Evolutionary conservation across 345 rosid genomes (phyloP), one percentile per base, ranked within the genome.

Genomic region (Clarkia xantiana): DNA sequence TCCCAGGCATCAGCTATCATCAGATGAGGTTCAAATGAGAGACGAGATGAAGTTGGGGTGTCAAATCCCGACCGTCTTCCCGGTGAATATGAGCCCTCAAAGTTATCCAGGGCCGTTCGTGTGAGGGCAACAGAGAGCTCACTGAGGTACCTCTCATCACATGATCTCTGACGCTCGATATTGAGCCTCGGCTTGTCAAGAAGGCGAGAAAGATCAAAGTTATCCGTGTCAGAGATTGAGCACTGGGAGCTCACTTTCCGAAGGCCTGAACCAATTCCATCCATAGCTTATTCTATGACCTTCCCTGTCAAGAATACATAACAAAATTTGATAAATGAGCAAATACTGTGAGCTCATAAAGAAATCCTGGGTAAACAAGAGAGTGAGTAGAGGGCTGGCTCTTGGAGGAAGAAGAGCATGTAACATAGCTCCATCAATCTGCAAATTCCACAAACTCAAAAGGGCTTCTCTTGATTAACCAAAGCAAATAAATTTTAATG

Each of bases 1-100:
- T 88, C 93, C 97, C 97, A 88, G 11, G 97, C 97, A 36, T 88
- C 97, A 13, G 89, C 89, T 47, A 88, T 81, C 86, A 84, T 88
- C 0, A 89, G 93, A 45, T 88, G 97, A 9, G 95, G 97, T 54
- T 84, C 97, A 49, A 88, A 88, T 11, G 93, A 81, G 81, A 84
- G 81, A 53, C 89, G 79, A 52, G 93, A 82, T 4, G 97, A 88
- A 0, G 59, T 74, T 0, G 95, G 97, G 10, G 95, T 79, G 57
- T 84, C 76, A 52, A 76, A 71, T 52, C 89, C 94, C 0, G 85
- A 79, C 64, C 72, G 68, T 36, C 74, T 77, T 15, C 79, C 71
- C 1, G 87, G 87, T 4, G 87, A 80, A 58, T 74, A 68, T 0
- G 71, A 53, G 59, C 47, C 49, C 54, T 87, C 96, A 50, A 38